Evolutionary conservation across 306 rosid species (phyloP), one percentile per base, ranked within the genome.

Genomic region (Fagus crenata): DNA sequence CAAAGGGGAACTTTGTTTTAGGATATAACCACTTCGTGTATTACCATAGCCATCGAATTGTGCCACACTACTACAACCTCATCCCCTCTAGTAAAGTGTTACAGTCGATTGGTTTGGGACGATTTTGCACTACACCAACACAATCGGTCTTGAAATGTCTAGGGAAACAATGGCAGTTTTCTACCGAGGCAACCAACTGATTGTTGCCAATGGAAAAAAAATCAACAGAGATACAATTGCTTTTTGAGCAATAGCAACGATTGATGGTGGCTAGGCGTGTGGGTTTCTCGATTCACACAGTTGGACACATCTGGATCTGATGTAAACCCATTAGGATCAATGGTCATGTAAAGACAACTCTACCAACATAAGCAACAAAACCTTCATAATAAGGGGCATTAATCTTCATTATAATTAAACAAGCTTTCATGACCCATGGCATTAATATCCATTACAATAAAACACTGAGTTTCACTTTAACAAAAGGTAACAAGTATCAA

Each of bases 391-490:
- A 15, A 13, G 13, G 4, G 71, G 31, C 49, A 67, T n/a, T 39
- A 7, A 46, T 46, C 8, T 59, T 59, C 37, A 67, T n/a, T 39
- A 39, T 67, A 39, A 37, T 6, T 17, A 67, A 37, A 39, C 51
- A 67, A 39, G 49, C 5, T 63, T 76, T 5, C 13, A 46, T 46
- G 58, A 67, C 49, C 3, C 40, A 28, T 39, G 7, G 15, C 55
- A 9, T 41, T 7, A 18, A 67, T 32, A 71, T 67, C 42, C 77
- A 37, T 74, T 53, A 73, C 83, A 81, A 74, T 55, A 65, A 69
- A 59, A 49, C 28, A 81, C 55, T 63, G 63, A 63, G 49, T 77
- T 79, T 65, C 69, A 64, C 40, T 73, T 78, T 28, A 3, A 49
- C 77, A 49, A 53, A 39, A 49, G 59, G 71, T 78, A 46, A 61